Percentiles rank a stretch among this genome's conserved stretches.
phyloP scores from a whole-genome alignment of 2,329 filamentous ascomycete genomes.

The Colletotrichum nymphaeae region DNA sequence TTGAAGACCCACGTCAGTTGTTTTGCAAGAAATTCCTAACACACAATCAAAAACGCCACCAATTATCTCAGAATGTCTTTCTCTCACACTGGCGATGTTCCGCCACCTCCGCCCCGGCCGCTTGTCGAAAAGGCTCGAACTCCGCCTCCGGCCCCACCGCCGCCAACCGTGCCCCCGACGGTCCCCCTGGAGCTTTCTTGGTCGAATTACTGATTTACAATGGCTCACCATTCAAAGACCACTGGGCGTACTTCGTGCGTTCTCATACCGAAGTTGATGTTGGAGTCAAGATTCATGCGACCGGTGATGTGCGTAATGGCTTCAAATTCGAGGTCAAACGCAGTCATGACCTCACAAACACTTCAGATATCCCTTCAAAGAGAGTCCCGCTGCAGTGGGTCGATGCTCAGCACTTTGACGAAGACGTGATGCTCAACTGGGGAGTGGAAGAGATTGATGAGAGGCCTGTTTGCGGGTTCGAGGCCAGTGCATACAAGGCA shows the following conservation, averaged over 20 bases:
- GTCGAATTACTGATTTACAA: not conserved
- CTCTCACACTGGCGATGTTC: not conserved
- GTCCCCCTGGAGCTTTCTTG: not conserved
- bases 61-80: no score
- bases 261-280: not conserved
- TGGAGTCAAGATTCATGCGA: not conserved
- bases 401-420: not conserved
- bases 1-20: no score
- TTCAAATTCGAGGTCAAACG: not conserved
- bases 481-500: not conserved
- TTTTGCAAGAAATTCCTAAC: no score
- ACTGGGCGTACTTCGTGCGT: not conserved
- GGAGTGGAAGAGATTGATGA: not conserved
- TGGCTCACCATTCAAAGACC: not conserved
- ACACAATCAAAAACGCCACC: no score
- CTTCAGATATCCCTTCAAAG: not conserved
- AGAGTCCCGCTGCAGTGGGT: not conserved
- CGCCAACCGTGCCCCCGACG: not conserved
- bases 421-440: not conserved
- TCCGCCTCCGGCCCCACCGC: not conserved
- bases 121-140: not conserved
- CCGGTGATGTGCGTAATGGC: not conserved
- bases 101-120: not conserved
- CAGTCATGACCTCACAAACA: not conserved
- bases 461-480: not conserved